Percentiles rank a stretch among this genome's conserved stretches.
These are phyloP conservation scores for Boeremia exigua DNA, from an alignment of 2,329 filamentous ascomycete species.

Conservation along the genomic window DNA sequence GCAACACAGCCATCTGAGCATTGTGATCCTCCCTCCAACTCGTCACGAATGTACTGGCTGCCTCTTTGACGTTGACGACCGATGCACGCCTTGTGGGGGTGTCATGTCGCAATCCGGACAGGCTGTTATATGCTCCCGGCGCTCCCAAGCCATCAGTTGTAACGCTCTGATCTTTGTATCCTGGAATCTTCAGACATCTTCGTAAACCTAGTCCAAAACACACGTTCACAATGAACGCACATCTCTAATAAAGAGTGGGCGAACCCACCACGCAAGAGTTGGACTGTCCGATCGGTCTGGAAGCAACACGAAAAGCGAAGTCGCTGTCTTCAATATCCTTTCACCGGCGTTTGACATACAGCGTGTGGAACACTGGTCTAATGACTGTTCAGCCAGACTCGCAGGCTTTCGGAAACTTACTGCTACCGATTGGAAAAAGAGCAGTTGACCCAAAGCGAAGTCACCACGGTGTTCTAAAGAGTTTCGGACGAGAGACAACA, in stretches of 20 bases:
- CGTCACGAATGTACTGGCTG: no score
- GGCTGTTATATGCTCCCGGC: neutral
- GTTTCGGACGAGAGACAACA: neutral
- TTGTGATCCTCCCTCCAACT: neutral
- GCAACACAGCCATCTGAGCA: neutral
- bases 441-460: neutral
- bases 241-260: no score
- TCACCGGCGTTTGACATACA: no score
- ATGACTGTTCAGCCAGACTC: no score
- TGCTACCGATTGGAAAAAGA: neutral
- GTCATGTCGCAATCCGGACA: slow-evolving; percentile 1
- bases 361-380: no score
- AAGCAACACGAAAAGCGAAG: neutral
- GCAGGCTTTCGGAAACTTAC: no score
- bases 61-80: neutral
- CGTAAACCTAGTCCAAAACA: no score
- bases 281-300: neutral
- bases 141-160: no score
- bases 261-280: neutral
- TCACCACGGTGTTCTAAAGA: neutral
- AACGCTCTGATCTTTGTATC: no score
- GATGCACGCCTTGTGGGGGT: slow-evolving; percentile 5
- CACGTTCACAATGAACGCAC: neutral
- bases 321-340: neutral
- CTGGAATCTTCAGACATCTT: no score